Percentiles rank a stretch among this genome's conserved stretches.
Evolutionary conservation across 805 yeast species (phyloP).

Genomic region (Candida qinlingensis): DNA sequence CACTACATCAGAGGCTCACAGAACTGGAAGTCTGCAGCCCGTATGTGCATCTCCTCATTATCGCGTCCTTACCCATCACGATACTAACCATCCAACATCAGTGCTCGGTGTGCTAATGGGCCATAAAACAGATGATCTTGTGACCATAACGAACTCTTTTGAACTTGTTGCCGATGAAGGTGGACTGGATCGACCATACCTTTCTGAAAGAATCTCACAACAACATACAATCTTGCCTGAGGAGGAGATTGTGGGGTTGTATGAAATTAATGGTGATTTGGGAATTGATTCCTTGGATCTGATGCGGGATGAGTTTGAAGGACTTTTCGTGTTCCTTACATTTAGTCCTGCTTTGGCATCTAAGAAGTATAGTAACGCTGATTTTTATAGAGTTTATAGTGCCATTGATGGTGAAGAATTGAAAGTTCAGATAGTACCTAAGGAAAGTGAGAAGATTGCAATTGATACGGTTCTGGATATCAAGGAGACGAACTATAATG

Average conservation of each 20-base stretch:
- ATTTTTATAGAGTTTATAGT: conserved; percentile 6
- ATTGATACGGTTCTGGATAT: conserved; percentile 9
- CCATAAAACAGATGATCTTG: neutral
- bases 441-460: conserved; percentile 12
- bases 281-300: neutral
- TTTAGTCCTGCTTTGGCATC: conserved; percentile 7
- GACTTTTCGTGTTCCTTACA: neutral
- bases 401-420: conserved; percentile 4
- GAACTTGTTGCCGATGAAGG: conserved; percentile 3
- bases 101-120: conserved; percentile 7
- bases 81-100: neutral
- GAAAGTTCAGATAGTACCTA: conserved; percentile 7
- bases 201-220: conserved; percentile 8
- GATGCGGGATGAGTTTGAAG: neutral
- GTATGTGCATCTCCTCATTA: neutral
- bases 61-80: no score
- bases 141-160: conserved; percentile 10
- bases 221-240: conserved; percentile 8
- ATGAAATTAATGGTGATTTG: conserved; percentile 2
- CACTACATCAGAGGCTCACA: conserved; percentile 8
- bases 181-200: conserved; percentile 1
- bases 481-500: conserved; percentile 7
- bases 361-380: conserved; percentile 6
- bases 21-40: neutral
- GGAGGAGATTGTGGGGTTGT: conserved; percentile 11